Percentiles rank a stretch among this genome's conserved stretches.
Conservation (phyloP, 2,329 filamentous ascomycete species). For the Colletotrichum liriopes region DNA sequence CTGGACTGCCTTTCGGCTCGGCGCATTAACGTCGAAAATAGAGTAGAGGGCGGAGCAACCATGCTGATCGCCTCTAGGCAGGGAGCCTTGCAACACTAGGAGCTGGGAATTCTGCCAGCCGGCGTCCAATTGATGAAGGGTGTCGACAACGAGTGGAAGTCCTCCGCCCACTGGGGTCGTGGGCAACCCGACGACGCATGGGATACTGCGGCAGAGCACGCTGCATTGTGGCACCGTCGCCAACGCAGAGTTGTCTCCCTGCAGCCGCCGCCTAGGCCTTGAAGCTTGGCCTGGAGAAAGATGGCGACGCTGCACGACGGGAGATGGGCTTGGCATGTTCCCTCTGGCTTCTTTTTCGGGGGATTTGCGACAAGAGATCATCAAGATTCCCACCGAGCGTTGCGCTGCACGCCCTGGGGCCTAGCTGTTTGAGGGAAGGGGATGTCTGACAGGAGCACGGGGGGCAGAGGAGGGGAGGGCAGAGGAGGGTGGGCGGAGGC, state of each 20-base stretch:
- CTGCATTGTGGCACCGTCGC: not conserved
- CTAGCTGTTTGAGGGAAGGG: not conserved
- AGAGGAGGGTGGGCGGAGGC: not conserved
- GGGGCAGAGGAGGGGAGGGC: slow-evolving; percentile 13
- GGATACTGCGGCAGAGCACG: not conserved
- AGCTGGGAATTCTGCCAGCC: slow-evolving; percentile 30
- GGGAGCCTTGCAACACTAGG: slow-evolving; percentile 22
- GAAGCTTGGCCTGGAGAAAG: slow-evolving; percentile 18
- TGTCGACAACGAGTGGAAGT: not conserved
- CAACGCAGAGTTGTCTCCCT: not conserved
- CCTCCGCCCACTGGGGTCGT: too few relatives aligned
- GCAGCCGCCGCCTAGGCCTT: slow-evolving; percentile 9
- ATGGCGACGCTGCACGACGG: slow-evolving; percentile 25
- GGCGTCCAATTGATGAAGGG: slow-evolving; percentile 29
- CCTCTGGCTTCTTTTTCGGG: slow-evolving; percentile 20
- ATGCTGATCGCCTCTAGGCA: slow-evolving; percentile 11
- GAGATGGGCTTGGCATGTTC: slow-evolving; percentile 33
- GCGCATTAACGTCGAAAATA: slow-evolving; percentile 38
- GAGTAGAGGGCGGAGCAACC: slow-evolving; percentile 30
- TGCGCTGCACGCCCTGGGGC: slow-evolving; percentile 19
- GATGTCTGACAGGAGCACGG: slow-evolving; percentile 10
- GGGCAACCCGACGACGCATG: not conserved
- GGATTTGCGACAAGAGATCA: slow-evolving; percentile 22
- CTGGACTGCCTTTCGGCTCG: not conserved
- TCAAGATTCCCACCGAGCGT: slow-evolving; percentile 5